Evolutionary conservation across 208 protist genomes (phyloP).

Genomic region (Entamoeba dispar): DNA sequence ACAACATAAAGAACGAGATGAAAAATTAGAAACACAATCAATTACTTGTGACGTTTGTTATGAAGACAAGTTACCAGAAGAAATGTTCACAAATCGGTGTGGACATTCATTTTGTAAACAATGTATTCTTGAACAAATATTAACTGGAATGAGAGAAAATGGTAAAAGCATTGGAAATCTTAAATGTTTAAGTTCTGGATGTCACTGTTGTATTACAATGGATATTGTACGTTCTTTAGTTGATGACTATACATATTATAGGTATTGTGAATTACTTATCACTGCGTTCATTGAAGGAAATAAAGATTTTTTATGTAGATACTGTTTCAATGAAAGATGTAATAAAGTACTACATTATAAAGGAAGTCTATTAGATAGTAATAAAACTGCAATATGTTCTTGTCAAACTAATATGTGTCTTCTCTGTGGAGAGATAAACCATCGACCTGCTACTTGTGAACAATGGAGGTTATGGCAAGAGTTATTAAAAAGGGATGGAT

Average conservation of each 20-base stretch:
- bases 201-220: neutral
- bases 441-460: neutral
- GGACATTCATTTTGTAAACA: neutral
- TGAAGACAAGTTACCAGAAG: neutral
- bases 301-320: neutral
- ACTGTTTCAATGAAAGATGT: neutral
- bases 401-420: neutral
- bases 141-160: neutral
- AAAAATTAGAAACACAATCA: neutral
- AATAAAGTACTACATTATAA: neutral
- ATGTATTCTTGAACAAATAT: neutral
- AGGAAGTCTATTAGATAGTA: neutral
- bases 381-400: neutral
- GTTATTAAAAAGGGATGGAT: neutral
- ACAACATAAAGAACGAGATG: neutral
- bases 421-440: neutral
- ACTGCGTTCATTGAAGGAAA: neutral
- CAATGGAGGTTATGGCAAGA: neutral
- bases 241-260: neutral
- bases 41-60: neutral
- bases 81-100: neutral
- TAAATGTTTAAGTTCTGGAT: neutral
- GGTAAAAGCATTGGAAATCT: neutral
- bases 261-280: neutral
- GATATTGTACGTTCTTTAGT: neutral